Base-by-base conservation (phyloP, 2,329 filamentous ascomycete genomes). In the Paraconiothyrium sp. region DNA sequence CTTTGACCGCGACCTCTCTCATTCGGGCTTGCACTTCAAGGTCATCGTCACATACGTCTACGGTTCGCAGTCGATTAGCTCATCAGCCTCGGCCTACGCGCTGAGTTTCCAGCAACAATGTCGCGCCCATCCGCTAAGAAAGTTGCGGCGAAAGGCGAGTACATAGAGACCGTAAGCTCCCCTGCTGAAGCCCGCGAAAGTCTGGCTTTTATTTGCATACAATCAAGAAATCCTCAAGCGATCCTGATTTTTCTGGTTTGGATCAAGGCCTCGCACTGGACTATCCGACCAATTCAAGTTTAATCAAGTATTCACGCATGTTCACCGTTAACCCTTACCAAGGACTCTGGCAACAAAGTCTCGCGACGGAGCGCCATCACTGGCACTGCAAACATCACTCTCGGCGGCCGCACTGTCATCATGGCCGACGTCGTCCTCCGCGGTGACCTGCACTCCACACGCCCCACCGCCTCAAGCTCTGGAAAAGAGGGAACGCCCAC, bases 271-370 rank as follows among this genome's bases (percentile, higher is more conserved):
- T n/a, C 14, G n/a, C 35, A 35, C 48, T 51, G 30, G 27, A 30
- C 4, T 4, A 32, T 37, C n/a, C 41, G 2, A 4, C 30, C 9
- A 11, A 16, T 56, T 10, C 27, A 4, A 16, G 34, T 20, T 2
- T 6, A 4, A 24, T 6, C n/a, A 46, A 20, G 2, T 22, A 9
- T 48, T 24, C 34, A 13, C 20, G 20, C 30, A 20, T 27, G 9
- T 34, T 1, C 27, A 32, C 4, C 27, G 22, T 13, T 56, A 37
- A 54, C 50, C 16, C 30, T 24, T 13, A 27, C 43, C 35, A 6
- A 97, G 94, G 94, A 98, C 81, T 97, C 94, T 2, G 95, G 95
- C 69, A 99, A 99, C 86, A 98, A 98, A 83, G 95, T 99, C 73
- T 94, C 94, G 43, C 92, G 95, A 68, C 93, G 93, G 70, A 92